A percentile compares a stretch with the other conserved stretches of the same genome.
Evolutionary conservation across 768 basidiomycete genomes (phyloP).

Genomic region (Pilatotrama ljubarskyi): DNA sequence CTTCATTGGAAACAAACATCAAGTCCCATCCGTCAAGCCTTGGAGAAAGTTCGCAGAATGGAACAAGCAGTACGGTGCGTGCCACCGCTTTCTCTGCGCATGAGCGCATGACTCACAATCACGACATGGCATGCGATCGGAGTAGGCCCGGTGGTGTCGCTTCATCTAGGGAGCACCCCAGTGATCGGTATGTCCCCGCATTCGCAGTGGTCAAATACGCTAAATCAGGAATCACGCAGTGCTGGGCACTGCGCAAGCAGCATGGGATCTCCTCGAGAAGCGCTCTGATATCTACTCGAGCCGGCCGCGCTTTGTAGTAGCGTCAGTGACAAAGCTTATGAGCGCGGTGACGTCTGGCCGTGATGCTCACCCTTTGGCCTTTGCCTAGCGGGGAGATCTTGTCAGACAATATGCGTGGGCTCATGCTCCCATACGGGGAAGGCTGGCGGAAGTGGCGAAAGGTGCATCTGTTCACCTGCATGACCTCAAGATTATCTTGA

Average conservation of each 20-base stretch:
- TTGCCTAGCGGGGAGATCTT: slow-evolving; percentile 43
- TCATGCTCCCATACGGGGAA: slow-evolving; percentile 46
- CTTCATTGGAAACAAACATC: slow-evolving; percentile 46
- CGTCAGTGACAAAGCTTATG: slow-evolving; percentile 26
- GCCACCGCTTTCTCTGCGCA: not conserved
- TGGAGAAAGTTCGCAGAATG: slow-evolving; percentile 52
- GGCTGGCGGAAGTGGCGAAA: slow-evolving; percentile 51
- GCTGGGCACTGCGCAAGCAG: slow-evolving; percentile 45
- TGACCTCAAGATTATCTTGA: not conserved
- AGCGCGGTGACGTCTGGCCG: too few species aligned
- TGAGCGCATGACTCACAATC: too few species aligned
- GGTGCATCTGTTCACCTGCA: slow-evolving; percentile 23
- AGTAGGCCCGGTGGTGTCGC: slow-evolving; percentile 45
- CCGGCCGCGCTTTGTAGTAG: slow-evolving; percentile 48
- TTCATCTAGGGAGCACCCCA: slow-evolving; percentile 44
- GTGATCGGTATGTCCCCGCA: slow-evolving; percentile 37
- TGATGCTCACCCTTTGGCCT: not conserved
- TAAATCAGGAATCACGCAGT: slow-evolving; percentile 29
- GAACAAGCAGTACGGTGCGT: slow-evolving; percentile 46
- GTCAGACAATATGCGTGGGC: slow-evolving; percentile 45
- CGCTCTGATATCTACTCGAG: slow-evolving; percentile 49
- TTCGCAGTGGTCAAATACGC: too few species aligned
- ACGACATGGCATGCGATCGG: too few species aligned
- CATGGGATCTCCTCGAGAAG: slow-evolving; percentile 50
- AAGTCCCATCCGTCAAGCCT: slow-evolving; percentile 45